Evolutionary conservation across 2,329 filamentous ascomycete genomes (phyloP), one percentile per base, ranked within the genome.

Genomic region (Sporothrix phasma): DNA sequence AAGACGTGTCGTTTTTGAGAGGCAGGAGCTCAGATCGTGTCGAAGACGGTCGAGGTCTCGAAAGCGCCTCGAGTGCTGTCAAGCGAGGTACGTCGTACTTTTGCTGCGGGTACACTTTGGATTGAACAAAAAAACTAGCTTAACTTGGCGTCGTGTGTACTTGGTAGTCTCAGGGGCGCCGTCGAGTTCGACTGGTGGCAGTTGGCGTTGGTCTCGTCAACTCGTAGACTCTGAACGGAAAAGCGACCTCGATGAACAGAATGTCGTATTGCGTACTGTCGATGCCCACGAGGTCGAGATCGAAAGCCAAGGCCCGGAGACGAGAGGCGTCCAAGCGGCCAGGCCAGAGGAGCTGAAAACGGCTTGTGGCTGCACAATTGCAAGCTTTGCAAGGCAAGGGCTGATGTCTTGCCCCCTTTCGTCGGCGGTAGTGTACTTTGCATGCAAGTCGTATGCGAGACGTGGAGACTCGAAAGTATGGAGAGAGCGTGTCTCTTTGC

Each of bases 301-400:
- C n/a, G n/a, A n/a, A n/a, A n/a, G n/a, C n/a, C n/a, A n/a, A n/a
- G n/a, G n/a, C n/a, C n/a, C 34, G 34, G 24, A 45, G 17, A 41
- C 13, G 13, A 37, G 26, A 54, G 8, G 49, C 29, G 22, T 43
- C n/a, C 26, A 29, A 29, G 15, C 5, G 15, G 22, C 10, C 37
- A 59, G 54, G 22, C 15, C 24, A 17, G 41, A 24, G 24, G 45
- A 31, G 10, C 15, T 17, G 39, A 43, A 41, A 31, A 45, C 10
- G 13, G 37, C 8, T 6, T 15, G 15, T 19, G 24, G 39, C 24
- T 22, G 17, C 39, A 59, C 15, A 45, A n/a, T n/a, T n/a, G n/a
- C n/a, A n/a, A n/a, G n/a, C n/a, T n/a, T n/a, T 26, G 34, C 54
- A 31, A 58, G 37, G 54, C 37, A 58, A 58, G 53, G 53, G 53